Evolutionary conservation across 305 asterid genomes (phyloP).

Genomic region (Fraxinus xanthoxyloides): DNA sequence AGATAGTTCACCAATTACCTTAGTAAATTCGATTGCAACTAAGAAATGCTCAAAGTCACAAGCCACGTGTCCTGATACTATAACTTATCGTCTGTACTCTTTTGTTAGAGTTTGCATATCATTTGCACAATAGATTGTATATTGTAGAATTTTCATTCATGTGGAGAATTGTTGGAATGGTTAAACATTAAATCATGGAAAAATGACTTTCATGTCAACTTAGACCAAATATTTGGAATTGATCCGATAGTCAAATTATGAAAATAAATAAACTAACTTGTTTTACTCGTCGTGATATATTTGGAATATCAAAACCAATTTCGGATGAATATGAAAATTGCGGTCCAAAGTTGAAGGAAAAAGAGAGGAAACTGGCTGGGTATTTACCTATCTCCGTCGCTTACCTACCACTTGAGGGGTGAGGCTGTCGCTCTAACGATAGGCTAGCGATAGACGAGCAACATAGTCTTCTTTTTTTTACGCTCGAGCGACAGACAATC

Average conservation of each 20-base stretch:
- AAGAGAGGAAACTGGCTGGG: not conserved
- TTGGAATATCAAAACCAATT: not conserved
- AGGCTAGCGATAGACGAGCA: too few relatives aligned
- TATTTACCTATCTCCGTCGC: too few relatives aligned
- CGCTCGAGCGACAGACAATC: not conserved
- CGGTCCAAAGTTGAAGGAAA: too few relatives aligned
- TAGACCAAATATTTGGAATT: not conserved
- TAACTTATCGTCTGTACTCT: not conserved
- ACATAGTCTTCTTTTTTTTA: too few relatives aligned
- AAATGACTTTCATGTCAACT: too few relatives aligned
- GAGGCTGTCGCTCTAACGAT: not conserved
- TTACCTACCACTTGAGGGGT: too few relatives aligned
- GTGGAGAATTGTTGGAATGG: not conserved
- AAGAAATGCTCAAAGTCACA: not conserved
- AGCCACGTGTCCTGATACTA: not conserved
- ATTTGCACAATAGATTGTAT: not conserved
- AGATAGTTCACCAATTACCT: not conserved
- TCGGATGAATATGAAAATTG: not conserved
- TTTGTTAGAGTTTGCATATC: not conserved
- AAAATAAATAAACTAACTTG: too few relatives aligned
- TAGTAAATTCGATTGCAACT: not conserved
- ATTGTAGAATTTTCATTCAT: not conserved
- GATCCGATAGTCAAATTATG: not conserved
- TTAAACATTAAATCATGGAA: not conserved
- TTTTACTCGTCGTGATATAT: not conserved